Evolutionary conservation across 2,329 filamentous ascomycete species (phyloP), one percentile per base, ranked within the genome.

Genomic region (Colletotrichum spinosum): DNA sequence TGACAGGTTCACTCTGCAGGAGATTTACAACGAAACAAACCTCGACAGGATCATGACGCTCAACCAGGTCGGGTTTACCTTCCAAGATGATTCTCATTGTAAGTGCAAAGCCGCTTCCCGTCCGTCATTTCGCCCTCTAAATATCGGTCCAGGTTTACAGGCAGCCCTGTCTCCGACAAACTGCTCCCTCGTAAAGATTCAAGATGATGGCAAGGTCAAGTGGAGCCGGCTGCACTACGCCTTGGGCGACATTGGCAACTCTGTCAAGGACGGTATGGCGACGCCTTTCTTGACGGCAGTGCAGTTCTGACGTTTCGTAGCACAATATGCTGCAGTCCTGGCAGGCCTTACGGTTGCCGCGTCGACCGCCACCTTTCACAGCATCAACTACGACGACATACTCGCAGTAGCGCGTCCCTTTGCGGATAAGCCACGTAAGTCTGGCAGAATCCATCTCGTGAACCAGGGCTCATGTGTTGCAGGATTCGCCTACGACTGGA

Each of bases 51-150:
- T 97, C 38, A 88, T 86, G 67, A 91, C 88, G 61, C 82, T 97
- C 35, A 83, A 90, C 35, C 92, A 97, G 75, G 88, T 90, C 50
- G 93, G 93, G 2, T 97, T 97, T 76, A 83, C 85, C 7, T 96
- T 92, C 73, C 77, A 85, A 4, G 83, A 89, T 13, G 86, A 89
- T 45, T 84, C 87, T 11, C 86, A 91, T 65, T 90, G 90, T 91
- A 77, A 77, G 85, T 71, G 8, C 25, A 34, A 25, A 25, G 25
- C 25, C 25, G 15, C 33, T 7, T 3, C 13, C 70, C 9, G 50
- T 59, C 11, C 65, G 55, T 52, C n/a, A 45, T 44, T 25, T 25
- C 25, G 25, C 25, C 25, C 25, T 5, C 25, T 25, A 25, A 25
- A 25, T 25, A 25, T 25, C 4, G 25, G 2, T 12, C 12, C 46